Conservation (phyloP, 305 asterid genomes). For the Stenogyne calaminthoides region DNA sequence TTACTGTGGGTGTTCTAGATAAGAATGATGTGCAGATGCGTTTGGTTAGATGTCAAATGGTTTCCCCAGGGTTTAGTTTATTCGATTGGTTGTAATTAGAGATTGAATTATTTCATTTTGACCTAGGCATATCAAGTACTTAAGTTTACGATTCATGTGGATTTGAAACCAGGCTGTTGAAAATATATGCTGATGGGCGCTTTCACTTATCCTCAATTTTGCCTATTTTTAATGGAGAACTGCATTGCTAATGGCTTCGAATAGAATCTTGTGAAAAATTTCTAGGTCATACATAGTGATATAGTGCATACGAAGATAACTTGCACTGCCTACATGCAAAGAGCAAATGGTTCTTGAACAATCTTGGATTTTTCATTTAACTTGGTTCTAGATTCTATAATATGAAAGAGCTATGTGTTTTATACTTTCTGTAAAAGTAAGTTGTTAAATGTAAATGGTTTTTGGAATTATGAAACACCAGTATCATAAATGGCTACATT, state of each 20-base stretch:
- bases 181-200: constrained; percentile 13
- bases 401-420: constrained; percentile 14
- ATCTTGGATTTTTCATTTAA: not conserved
- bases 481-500: not conserved
- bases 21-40: constrained; percentile 27
- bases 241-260: constrained; percentile 11
- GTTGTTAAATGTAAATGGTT: constrained; percentile 14
- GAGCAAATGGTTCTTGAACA: constrained; percentile 5
- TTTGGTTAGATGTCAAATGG: constrained; percentile 15
- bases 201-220: not conserved
- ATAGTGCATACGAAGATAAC: constrained; percentile 1
- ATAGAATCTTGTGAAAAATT: constrained; percentile 6
- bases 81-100: not conserved
- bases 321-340: not conserved
- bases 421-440: constrained; percentile 6
- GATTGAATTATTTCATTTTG: constrained; percentile 2
- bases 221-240: constrained; percentile 1
- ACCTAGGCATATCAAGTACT: constrained; percentile 19
- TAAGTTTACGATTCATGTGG: constrained; percentile 17
- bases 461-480: constrained; percentile 11
- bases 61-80: not conserved
- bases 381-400: not conserved
- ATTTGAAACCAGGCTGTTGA: constrained; percentile 14
- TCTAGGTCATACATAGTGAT: constrained; percentile 5
- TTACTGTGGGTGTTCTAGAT: not conserved